A percentile compares a stretch with the other conserved stretches of the same genome.
Conservation (phyloP, 257 asterid genomes). For the Schizonepeta tenuifolia region DNA sequence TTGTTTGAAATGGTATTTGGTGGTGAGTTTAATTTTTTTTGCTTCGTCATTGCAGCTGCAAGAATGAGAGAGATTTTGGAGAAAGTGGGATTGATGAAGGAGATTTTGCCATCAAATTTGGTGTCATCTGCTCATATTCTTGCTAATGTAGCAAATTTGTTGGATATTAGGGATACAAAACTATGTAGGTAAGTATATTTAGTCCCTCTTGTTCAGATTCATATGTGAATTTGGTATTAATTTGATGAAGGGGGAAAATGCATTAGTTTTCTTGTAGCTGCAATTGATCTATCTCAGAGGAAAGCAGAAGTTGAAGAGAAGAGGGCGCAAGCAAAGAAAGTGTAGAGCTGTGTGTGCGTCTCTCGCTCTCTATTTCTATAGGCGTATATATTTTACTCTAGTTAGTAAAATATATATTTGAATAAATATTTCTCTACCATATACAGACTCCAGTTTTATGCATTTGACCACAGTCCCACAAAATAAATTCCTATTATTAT, state of each 20-base stretch:
- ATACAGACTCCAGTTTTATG: no score
- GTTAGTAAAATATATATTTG: no score
- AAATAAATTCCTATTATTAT: no score
- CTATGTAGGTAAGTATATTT: constrained; percentile 68
- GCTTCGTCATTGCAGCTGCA: constrained; percentile 54
- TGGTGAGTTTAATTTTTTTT: no score
- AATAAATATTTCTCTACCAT: no score
- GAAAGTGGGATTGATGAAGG: constrained; percentile 91
- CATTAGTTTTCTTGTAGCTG: constrained; percentile 91
- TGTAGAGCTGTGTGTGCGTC: no score
- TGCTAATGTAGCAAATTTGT: constrained; percentile 81
- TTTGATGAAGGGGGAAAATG: constrained; percentile 19
- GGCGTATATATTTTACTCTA: no score
- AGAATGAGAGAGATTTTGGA: constrained; percentile 92
- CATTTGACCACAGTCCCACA: no score
- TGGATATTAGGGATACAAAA: constrained; percentile 93
- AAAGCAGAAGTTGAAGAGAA: constrained; percentile 91
- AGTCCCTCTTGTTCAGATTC: not conserved
- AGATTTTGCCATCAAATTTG: constrained; percentile 80
- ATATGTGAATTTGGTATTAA: not conserved
- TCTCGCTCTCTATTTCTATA: no score
- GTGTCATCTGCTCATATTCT: constrained; percentile 85
- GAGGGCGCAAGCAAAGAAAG: constrained; percentile 80
- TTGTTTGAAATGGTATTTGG: no score
- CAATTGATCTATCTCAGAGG: constrained; percentile 80